Conservation (phyloP, 441 rosid genomes). For the Lepidium campestre region DNA sequence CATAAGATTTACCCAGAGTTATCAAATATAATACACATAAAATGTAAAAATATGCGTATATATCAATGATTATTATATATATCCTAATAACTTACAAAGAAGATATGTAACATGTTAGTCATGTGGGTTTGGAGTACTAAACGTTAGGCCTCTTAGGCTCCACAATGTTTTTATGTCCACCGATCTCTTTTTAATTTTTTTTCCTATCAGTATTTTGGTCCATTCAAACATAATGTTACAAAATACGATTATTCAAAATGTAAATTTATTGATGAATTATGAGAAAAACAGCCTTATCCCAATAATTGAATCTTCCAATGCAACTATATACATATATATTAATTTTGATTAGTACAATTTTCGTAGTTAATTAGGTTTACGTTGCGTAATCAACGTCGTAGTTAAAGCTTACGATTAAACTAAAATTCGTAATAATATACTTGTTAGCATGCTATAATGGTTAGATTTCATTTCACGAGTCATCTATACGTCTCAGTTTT, state of each 20-base stretch:
- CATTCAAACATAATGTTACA: conserved; percentile 5
- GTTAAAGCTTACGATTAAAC: conserved; percentile 6
- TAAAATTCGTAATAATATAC: conserved; percentile 2
- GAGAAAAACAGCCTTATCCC: conserved; percentile 4
- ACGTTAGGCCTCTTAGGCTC: conserved; percentile 28
- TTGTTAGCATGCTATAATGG: conserved; percentile 13
- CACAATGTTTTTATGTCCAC: conserved; percentile 26
- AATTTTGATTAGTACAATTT: neutral
- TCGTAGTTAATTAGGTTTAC: neutral
- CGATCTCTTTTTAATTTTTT: neutral
- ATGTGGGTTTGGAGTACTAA: conserved; percentile 20
- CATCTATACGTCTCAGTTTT: conserved; percentile 8
- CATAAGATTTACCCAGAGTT: no score
- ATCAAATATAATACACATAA: no score
- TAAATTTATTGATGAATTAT: neutral
- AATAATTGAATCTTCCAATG: neutral
- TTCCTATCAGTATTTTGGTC: conserved; percentile 10
- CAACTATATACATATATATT: neutral
- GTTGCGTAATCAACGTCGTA: conserved; percentile 23
- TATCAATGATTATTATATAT: neutral
- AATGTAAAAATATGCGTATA: neutral
- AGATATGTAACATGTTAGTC: conserved; percentile 28
- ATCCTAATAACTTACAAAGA: neutral
- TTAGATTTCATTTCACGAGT: conserved; percentile 4
- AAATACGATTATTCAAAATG: neutral